Percentiles rank a stretch among this genome's conserved stretches.
Conservation (phyloP, 2,329 filamentous ascomycete genomes). For the Neurospora crassa region DNA sequence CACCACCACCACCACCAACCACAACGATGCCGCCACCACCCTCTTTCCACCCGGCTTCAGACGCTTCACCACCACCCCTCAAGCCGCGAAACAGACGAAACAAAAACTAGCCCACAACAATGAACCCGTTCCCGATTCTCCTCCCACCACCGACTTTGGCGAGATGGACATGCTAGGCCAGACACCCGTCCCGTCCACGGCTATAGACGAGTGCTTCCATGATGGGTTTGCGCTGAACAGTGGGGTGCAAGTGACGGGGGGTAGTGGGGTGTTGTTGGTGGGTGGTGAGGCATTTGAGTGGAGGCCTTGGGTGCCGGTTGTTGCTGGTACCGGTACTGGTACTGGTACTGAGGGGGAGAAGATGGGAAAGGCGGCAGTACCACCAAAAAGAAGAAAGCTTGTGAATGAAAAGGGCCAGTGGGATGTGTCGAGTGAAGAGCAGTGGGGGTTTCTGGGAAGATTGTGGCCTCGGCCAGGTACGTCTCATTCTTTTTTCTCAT, state of each 20-base stretch:
- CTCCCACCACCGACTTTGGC: constrained; percentile 52
- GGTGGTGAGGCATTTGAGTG: constrained; percentile 83
- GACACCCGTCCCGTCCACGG: constrained; percentile 67
- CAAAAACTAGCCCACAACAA: constrained; percentile 16
- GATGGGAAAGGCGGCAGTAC: constrained; percentile 5
- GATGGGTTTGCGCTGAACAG: constrained; percentile 85
- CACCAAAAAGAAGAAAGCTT: constrained; percentile 35
- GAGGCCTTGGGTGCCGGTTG: constrained; percentile 58
- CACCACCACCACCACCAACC: neutral
- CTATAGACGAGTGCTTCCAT: constrained; percentile 69
- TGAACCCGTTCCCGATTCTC: constrained; percentile 22
- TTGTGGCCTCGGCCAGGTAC: constrained; percentile 84
- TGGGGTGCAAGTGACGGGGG: constrained; percentile 59
- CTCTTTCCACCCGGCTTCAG: constrained; percentile 4
- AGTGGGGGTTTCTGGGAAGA: constrained; percentile 66
- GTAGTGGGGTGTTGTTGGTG: constrained; percentile 67
- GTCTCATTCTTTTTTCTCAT: constrained; percentile 23
- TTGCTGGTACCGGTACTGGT: neutral
- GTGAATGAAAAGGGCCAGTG: constrained; percentile 73
- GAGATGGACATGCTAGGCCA: constrained; percentile 71
- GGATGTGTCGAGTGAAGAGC: constrained; percentile 54
- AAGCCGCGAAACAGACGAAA: neutral
- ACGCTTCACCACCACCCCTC: constrained; percentile 5
- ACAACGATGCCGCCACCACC: neutral
- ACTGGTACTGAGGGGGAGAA: neutral